Percentiles rank a stretch among this genome's conserved stretches.
phyloP scores from a whole-genome alignment of 2,329 filamentous ascomycete genomes.

The Monosporascus sp. region DNA sequence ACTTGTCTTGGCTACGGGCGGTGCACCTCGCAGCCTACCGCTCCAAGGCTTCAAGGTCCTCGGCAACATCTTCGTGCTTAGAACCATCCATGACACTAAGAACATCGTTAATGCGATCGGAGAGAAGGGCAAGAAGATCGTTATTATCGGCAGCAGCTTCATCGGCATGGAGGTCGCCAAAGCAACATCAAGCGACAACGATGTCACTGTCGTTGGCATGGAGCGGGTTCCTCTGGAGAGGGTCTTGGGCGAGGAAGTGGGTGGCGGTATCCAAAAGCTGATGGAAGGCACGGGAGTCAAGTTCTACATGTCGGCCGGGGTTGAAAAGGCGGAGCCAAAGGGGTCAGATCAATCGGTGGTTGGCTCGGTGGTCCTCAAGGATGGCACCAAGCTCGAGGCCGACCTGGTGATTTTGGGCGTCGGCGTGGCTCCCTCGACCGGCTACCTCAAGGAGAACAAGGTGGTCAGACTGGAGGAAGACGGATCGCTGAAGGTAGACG shows the following conservation, averaged over 20 bases:
- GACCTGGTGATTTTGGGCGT: constrained; percentile 90
- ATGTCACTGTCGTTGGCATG: constrained; percentile 84
- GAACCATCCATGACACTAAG: constrained; percentile 71
- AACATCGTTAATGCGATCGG: constrained; percentile 75
- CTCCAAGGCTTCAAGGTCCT: constrained; percentile 82
- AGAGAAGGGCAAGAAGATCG: constrained; percentile 82
- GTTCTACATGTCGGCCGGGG: constrained; percentile 75
- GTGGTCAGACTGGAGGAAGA: constrained; percentile 70
- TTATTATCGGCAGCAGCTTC: constrained; percentile 88
- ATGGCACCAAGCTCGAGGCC: constrained; percentile 76
- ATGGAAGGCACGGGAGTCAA: constrained; percentile 85
- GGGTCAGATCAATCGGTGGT: constrained; percentile 63
- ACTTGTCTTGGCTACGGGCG: constrained; percentile 85
- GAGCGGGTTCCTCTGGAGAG: constrained; percentile 79
- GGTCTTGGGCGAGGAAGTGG: constrained; percentile 77
- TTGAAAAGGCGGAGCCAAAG: constrained; percentile 77
- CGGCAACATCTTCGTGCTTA: constrained; percentile 79
- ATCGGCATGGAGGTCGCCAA: constrained; percentile 98
- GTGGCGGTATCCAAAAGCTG: constrained; percentile 70
- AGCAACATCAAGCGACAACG: constrained; percentile 71
- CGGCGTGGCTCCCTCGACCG: constrained; percentile 80
- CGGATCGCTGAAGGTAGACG: constrained; percentile 78
- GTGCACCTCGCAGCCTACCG: constrained; percentile 68
- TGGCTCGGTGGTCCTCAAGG: constrained; percentile 75
- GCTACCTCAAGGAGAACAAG: constrained; percentile 70